Evolutionary conservation across 495 filamentous ascomycete species (phyloP), one percentile per base, ranked within the genome.

Genomic region (Tuber borchii): DNA sequence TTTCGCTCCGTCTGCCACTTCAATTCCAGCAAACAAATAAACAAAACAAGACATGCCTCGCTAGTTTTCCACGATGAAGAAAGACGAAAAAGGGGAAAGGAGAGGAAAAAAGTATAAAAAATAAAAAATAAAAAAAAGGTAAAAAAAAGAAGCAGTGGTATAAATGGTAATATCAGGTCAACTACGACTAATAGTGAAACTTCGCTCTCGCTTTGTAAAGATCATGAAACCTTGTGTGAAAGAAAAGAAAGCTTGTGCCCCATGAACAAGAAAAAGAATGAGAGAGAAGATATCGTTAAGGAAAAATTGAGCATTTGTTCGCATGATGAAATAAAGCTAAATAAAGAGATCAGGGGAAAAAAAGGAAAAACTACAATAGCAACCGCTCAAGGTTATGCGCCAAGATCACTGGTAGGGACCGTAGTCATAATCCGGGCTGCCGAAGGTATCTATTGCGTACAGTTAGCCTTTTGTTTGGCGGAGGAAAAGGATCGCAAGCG

Each of bases 391-490:
- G 56, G 56, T 65, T 65, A 34, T 65, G 56, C 26, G 4, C 17
- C 56, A 65, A 65, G 26, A 77, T 82, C 75, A 81, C 20, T 74
- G 74, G 73, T 79, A 77, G 17, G 45, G 72, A 73, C 74, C 56
- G 44, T 71, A 75, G 48, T 79, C 79, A 56, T 81, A 75, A 56
- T 79, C 79, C 19, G 72, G 74, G 71, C 78, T 82, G 39, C 80
- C 80, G 77, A 82, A 82, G 73, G 80, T 82, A 46, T 82, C 80
- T 82, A 42, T 40, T 48, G 69, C 14, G 34, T 14, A 72, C 17
- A 34, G 43, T 72, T 75, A 72, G 72, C 65, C 51, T 19, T 14
- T 74, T 7, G 44, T 69, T 72, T 8, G 40, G 39, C 14, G 34
- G 10, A 37, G 48, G 16, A 26, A 45, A 37, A 39, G n/a, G 39